Conservation (phyloP, 768 basidiomycete genomes). For the Epithele typhae region DNA sequence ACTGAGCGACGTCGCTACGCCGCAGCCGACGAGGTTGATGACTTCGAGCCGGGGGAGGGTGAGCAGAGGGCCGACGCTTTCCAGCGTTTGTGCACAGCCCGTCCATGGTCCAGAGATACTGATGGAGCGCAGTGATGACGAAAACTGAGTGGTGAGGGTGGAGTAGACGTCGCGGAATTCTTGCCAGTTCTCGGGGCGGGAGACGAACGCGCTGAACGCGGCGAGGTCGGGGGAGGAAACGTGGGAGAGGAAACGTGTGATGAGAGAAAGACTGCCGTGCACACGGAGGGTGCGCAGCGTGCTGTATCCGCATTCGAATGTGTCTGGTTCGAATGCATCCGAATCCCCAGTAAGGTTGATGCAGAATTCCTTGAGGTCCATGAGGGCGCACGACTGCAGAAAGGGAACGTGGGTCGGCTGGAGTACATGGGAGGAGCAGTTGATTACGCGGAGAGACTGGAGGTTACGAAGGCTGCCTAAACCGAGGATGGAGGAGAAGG, state of each 20-base stretch:
- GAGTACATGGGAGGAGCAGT: conserved; percentile 4
- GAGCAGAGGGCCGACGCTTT: background rate
- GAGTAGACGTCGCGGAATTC: conserved; percentile 1
- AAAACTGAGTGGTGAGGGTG: conserved; percentile 1
- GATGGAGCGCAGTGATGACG: background rate
- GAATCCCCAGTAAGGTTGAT: conserved; percentile 1
- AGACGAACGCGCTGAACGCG: conserved; percentile 1
- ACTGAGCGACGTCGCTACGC: background rate
- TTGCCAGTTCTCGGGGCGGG: conserved; percentile 1
- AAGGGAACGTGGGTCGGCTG: background rate
- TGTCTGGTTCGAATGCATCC: background rate
- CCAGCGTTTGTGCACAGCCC: conserved; percentile 3
- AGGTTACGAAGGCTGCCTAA: background rate
- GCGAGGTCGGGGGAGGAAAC: conserved; percentile 6
- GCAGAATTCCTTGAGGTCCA: conserved; percentile 3
- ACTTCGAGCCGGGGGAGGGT: background rate
- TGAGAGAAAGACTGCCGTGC: conserved; percentile 5
- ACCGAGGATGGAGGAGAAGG: background rate
- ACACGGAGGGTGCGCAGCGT: conserved; percentile 3
- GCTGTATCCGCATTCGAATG: background rate
- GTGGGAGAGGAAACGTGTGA: conserved; percentile 3
- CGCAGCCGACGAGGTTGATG: background rate
- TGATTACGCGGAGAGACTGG: conserved; percentile 1
- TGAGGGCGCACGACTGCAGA: conserved; percentile 1
- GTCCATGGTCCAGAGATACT: conserved; percentile 4